A percentile compares a stretch with the other conserved stretches of the same genome.
Evolutionary conservation across 1,139 yeast species (phyloP).

Genomic region (Pichia sp.): DNA sequence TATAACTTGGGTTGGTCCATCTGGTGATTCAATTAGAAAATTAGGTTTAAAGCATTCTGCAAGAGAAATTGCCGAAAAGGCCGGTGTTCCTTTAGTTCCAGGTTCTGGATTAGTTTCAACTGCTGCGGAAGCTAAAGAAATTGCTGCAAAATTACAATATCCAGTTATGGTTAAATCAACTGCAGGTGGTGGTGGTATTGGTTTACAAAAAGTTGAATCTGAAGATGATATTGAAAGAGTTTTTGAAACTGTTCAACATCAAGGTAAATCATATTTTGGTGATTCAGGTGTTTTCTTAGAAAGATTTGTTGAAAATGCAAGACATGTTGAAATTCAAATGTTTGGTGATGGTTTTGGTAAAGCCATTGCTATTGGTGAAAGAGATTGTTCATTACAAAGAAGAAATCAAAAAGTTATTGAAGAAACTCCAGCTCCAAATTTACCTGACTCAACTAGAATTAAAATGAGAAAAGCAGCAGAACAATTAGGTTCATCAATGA

Average conservation of each 20-base stretch:
- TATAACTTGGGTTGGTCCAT: constrained; percentile 88
- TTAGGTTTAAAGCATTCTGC: constrained; percentile 95
- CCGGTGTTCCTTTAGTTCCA: constrained; percentile 91
- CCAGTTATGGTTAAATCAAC: constrained; percentile 96
- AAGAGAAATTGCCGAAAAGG: constrained; percentile 80
- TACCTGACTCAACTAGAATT: constrained; percentile 70
- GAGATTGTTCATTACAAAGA: constrained; percentile 96
- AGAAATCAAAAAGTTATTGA: constrained; percentile 94
- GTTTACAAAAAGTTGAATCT: constrained; percentile 84
- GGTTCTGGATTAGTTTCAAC: constrained; percentile 77
- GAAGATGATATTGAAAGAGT: constrained; percentile 75
- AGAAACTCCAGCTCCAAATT: constrained; percentile 95
- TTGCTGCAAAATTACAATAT: constrained; percentile 75
- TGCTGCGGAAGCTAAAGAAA: constrained; percentile 64
- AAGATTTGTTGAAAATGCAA: constrained; percentile 84
- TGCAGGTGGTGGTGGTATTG: constrained; percentile 99
- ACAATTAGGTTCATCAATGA: constrained; percentile 68
- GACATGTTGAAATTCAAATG: constrained; percentile 95
- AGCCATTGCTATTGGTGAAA: constrained; percentile 90
- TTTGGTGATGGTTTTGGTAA: constrained; percentile 92
- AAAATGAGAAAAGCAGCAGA: constrained; percentile 81
- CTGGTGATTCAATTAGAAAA: constrained; percentile 85
- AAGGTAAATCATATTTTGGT: constrained; percentile 87
- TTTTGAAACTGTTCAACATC: constrained; percentile 86
- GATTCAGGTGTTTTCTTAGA: constrained; percentile 94